Evolutionary conservation across 2,329 filamentous ascomycete genomes (phyloP), one percentile per base, ranked within the genome.

Genomic region (Monilinia fructicola): DNA sequence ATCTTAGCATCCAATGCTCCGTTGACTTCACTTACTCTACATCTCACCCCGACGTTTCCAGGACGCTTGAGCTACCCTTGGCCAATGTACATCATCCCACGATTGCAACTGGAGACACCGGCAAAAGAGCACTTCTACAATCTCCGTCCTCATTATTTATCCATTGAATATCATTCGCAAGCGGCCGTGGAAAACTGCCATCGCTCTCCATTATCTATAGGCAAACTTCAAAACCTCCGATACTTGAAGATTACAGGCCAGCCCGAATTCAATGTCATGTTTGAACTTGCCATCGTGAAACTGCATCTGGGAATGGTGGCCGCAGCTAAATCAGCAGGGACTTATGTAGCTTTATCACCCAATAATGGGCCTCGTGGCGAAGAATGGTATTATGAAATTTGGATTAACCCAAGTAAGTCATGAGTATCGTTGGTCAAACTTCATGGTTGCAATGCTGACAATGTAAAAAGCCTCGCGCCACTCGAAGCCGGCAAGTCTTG

Each of bases 321-420:
- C 11, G 63, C 63, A 21, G 54, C 63, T n/a, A 61, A 65, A 50
- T 59, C 44, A 1, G 42, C 42, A 23, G 63, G 54, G 31, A 44
- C 44, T 28, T 18, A 38, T 10, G 52, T 64, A 38, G 52, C 61
- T 23, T 31, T 64, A 18, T 64, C 61, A 48, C 61, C 61, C 14
- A 64, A 65, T 42, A 65, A 65, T n/a, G 63, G 63, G 21, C 63
- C 54, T 28, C 53, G 63, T 48, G 63, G 63, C 12, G 44, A 59
- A n/a, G 35, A 65, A 52, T 65, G 54, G 54, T 65, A 59, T 52
- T 65, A 65, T 61, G 63, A 65, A 48, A 60, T 65, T 40, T 65
- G 63, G 63, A 61, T 65, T 44, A 35, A 12, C n/a, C 54, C 63
- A n/a, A 59, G 63, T 65, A 65, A 40, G 63, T 52, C 42, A 64